Evolutionary conservation across 192 early-diverging fungal species (phyloP), one percentile per base, ranked within the genome.

Genomic region (Gryganskiella cystojenkinii): DNA sequence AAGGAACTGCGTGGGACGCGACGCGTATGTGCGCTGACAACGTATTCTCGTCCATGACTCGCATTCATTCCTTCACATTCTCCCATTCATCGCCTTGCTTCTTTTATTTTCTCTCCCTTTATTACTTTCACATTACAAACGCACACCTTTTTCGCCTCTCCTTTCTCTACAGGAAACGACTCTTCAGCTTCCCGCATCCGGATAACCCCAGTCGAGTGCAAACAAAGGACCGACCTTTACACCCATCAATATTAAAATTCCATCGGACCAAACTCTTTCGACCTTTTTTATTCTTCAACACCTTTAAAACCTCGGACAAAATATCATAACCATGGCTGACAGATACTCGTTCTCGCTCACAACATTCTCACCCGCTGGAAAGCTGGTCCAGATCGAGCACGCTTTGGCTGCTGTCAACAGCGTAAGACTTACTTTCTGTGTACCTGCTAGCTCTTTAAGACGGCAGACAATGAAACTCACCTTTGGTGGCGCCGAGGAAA

Each of bases 321-420:
- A 66, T 66, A 46, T 24, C 50, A 27, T 19, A 52, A 28, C 50
- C 53, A 75, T 78, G 74, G 74, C 74, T 47, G 74, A 78, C 67
- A 28, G 74, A 58, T 78, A 78, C 34, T 78, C 74, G 52, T 99
- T 99, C 88, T 98, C 96, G 37, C 90, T 99, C 59, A 99, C 98
- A 24, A 99, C 98, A 45, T 99, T 99, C 90, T 95, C 96, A 74
- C 97, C 97, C 13, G 96, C 96, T 27, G 98, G 98, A 69, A 99
- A 99, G 84, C 91, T 99, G 58, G 94, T 95, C 50, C 98, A 99
- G 87, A 99, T 99, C 79, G 98, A 99, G 82, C 92, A 99, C 84
- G 98, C 98, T 0, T 85, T 99, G 60, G 95, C 88, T 61, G 97
- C 96, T 15, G 98, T 99, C 24, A 64, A 79, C 68, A 40, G 37